Evolutionary conservation across 805 yeast species (phyloP).

Genomic region (Candida quercuum): DNA sequence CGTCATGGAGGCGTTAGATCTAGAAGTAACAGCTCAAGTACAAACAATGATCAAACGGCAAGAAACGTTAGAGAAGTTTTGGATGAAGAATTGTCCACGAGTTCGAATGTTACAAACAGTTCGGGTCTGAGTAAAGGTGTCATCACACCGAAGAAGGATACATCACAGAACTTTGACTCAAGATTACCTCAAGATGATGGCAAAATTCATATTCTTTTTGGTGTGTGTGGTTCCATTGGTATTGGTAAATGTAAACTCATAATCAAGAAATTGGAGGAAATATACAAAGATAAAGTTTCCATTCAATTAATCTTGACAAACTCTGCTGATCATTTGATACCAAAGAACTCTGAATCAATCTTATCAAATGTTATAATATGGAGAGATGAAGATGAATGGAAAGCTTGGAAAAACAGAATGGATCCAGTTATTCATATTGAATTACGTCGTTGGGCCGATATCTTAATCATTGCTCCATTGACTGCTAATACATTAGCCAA

Average conservation of each 20-base stretch:
- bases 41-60: conserved; percentile 10
- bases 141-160: conserved; percentile 29
- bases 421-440: conserved; percentile 96
- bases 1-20: conserved; percentile 38
- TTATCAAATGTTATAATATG: conserved; percentile 70
- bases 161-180: conserved; percentile 51
- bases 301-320: conserved; percentile 84
- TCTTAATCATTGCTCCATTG: conserved; percentile 87
- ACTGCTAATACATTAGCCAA: conserved; percentile 91
- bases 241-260: conserved; percentile 75
- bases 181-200: conserved; percentile 78
- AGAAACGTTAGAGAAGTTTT: conserved; percentile 11
- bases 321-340: conserved; percentile 76
- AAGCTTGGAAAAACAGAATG: conserved; percentile 69
- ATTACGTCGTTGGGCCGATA: conserved; percentile 94
- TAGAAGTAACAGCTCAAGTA: conserved; percentile 25
- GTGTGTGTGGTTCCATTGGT: conserved; percentile 87
- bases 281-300: conserved; percentile 63
- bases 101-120: conserved; percentile 6
- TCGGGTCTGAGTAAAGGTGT: conserved; percentile 9
- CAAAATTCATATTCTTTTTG: conserved; percentile 77
- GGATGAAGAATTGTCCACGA: conserved; percentile 1
- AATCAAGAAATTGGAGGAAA: conserved; percentile 74
- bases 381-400: conserved; percentile 96
- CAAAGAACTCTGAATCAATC: conserved; percentile 36